phyloP scores from a whole-genome alignment of 768 basidiomycete species.

The Panellus pusillus region DNA sequence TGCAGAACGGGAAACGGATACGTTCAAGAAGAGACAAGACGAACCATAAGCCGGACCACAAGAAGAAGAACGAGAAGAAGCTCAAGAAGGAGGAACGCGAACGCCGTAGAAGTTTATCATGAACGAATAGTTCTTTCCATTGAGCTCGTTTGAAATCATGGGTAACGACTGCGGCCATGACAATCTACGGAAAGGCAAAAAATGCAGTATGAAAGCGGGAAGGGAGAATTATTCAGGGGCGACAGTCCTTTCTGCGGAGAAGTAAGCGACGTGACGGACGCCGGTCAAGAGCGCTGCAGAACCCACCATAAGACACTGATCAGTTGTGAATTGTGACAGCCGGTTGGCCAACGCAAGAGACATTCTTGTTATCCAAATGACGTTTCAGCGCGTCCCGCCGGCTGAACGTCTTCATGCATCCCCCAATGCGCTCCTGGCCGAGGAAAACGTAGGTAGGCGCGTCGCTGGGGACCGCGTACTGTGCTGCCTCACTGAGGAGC shows the following conservation, averaged over 20 bases:
- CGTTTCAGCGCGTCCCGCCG: conserved; percentile 46
- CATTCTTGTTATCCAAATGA: conserved; percentile 39
- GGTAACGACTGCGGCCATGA: too few relatives aligned
- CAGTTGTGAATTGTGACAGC: conserved; percentile 20
- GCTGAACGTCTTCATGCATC: conserved; percentile 43
- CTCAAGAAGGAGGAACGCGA: background rate
- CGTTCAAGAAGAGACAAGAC: conserved; percentile 56
- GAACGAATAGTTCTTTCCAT: too few relatives aligned
- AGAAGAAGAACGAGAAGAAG: background rate
- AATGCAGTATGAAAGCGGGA: too few relatives aligned
- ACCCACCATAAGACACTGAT: conserved; percentile 11
- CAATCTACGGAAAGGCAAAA: too few relatives aligned
- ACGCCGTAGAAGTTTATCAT: conserved; percentile 1
- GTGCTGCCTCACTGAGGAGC: conserved; percentile 23
- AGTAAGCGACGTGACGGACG: background rate
- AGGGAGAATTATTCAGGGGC: too few relatives aligned
- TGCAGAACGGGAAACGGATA: conserved; percentile 74
- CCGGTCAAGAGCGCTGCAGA: too few relatives aligned
- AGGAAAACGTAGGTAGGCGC: conserved; percentile 29
- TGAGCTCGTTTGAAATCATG: too few relatives aligned
- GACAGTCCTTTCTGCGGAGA: background rate
- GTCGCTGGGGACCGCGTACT: conserved; percentile 18
- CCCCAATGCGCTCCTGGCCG: conserved; percentile 38
- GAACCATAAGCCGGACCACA: too few relatives aligned
- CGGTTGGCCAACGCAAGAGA: conserved; percentile 28